Evolutionary conservation across 2,329 filamentous ascomycete species (phyloP).

Genomic region (Pseudogymnoascus sp.): DNA sequence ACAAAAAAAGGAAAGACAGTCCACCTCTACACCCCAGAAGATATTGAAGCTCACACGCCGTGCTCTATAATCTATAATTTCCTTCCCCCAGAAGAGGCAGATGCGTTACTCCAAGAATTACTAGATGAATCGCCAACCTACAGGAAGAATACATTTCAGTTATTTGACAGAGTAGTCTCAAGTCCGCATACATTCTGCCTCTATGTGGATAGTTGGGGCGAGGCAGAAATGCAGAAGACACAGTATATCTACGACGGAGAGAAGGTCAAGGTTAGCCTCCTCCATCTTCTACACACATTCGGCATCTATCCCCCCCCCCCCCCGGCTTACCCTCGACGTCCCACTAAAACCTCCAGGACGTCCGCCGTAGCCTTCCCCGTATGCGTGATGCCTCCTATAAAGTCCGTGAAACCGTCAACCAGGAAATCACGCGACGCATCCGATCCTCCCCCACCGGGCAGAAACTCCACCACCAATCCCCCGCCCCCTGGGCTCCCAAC

Average conservation of each 20-base stretch:
- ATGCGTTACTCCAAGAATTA: constrained; percentile 65
- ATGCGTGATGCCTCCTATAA: constrained; percentile 60
- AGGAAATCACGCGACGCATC: constrained; percentile 65
- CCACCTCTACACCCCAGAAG: constrained; percentile 71
- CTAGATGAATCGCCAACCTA: constrained; percentile 65
- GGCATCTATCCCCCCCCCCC: neutral
- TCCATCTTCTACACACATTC: neutral
- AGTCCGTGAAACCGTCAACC: constrained; percentile 70
- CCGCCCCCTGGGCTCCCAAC: constrained; percentile 70
- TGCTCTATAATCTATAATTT: constrained; percentile 93
- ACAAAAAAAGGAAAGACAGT: constrained; percentile 72
- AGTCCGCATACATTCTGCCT: constrained; percentile 79
- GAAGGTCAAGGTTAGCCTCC: constrained; percentile 10
- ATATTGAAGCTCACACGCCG: constrained; percentile 75
- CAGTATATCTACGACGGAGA: constrained; percentile 80
- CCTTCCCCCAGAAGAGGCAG: constrained; percentile 61
- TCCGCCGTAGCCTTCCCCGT: constrained; percentile 66
- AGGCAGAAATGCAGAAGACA: constrained; percentile 59
- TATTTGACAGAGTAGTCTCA: constrained; percentile 80
- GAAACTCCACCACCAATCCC: constrained; percentile 69
- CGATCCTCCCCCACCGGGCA: constrained; percentile 51
- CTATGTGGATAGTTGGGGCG: constrained; percentile 68
- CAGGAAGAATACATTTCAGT: constrained; percentile 63
- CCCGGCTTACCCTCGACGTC: neutral
- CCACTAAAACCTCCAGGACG: constrained; percentile 42